phyloP scores from a whole-genome alignment of 2,329 filamentous ascomycete species.

The Ceratocystiopsis minuta region DNA sequence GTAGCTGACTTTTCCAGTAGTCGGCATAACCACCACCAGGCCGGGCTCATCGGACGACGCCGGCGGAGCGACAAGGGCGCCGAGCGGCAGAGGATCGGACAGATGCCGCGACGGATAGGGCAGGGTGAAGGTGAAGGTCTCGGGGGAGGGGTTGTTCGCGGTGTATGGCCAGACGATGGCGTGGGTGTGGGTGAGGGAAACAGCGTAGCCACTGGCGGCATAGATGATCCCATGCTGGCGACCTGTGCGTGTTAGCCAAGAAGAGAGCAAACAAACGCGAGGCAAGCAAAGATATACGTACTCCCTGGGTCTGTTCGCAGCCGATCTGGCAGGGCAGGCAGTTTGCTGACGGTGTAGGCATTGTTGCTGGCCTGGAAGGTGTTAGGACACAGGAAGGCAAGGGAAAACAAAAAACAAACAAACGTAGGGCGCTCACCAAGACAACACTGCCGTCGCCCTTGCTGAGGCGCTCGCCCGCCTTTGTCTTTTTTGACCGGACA shows the following conservation, averaged over 20 bases:
- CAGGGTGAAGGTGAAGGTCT: slow-evolving; percentile 65
- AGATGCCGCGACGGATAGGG: slow-evolving; percentile 51
- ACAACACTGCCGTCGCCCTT: slow-evolving; percentile 52
- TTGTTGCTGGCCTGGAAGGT: slow-evolving; percentile 54
- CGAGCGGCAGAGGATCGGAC: slow-evolving; percentile 60
- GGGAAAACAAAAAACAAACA: background rate
- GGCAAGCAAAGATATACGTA: slow-evolving; percentile 22
- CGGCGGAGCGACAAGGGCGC: slow-evolving; percentile 63
- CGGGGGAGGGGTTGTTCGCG: slow-evolving; percentile 45
- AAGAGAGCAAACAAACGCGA: background rate
- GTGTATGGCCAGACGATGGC: slow-evolving; percentile 87
- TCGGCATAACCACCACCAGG: slow-evolving; percentile 69
- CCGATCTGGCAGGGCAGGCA: slow-evolving; percentile 65
- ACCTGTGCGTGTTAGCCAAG: slow-evolving; percentile 21
- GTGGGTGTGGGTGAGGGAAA: slow-evolving; percentile 63
- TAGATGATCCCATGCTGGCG: slow-evolving; percentile 49
- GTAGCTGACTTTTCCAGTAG: slow-evolving; percentile 70
- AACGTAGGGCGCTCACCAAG: slow-evolving; percentile 28
- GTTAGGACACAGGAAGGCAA: background rate
- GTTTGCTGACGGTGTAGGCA: slow-evolving; percentile 69
- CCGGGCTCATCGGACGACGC: slow-evolving; percentile 67
- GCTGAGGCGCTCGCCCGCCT: slow-evolving; percentile 40
- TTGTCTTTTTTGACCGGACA: slow-evolving; percentile 43
- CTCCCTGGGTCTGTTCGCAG: slow-evolving; percentile 48
- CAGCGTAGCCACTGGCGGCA: slow-evolving; percentile 51